A percentile compares a stretch with the other conserved stretches of the same genome.
phyloP scores from a whole-genome alignment of 1,139 yeast genomes.

The Nakaseomyces delphensis region DNA sequence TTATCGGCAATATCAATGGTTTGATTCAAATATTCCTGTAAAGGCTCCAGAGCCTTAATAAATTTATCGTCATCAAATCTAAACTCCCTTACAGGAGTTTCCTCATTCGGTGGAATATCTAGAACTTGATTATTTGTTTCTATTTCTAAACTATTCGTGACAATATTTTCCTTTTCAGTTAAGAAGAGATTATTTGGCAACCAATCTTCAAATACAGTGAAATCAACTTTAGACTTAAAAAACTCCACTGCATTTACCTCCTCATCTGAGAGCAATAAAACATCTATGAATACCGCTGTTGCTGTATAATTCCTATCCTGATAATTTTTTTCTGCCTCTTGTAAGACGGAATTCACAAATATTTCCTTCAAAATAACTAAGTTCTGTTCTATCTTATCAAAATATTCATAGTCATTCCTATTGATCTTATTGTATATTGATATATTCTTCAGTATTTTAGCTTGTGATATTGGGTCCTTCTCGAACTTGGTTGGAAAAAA shows the following conservation, averaged over 20 bases:
- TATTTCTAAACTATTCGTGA: background rate
- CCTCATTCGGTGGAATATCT: no score
- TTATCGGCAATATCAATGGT: slow-evolving; percentile 31
- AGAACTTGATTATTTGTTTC: background rate
- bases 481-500: slow-evolving; percentile 23
- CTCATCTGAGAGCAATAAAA: slow-evolving; percentile 35
- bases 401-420: slow-evolving; percentile 16
- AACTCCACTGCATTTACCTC: slow-evolving; percentile 40
- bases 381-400: slow-evolving; percentile 17
- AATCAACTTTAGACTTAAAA: slow-evolving; percentile 40
- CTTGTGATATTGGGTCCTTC: slow-evolving; percentile 26
- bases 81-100: no score
- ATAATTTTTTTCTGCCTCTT: slow-evolving; percentile 59
- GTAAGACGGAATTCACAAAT: slow-evolving; percentile 62
- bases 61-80: background rate
- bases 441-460: slow-evolving; percentile 21
- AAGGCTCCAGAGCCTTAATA: slow-evolving; percentile 15
- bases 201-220: slow-evolving; percentile 27
- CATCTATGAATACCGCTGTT: slow-evolving; percentile 33
- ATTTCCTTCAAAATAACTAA: slow-evolving; percentile 40
- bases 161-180: background rate
- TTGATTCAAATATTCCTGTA: slow-evolving; percentile 21
- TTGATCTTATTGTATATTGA: slow-evolving; percentile 19
- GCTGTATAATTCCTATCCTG: slow-evolving; percentile 41
- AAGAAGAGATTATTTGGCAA: slow-evolving; percentile 24